A percentile compares a stretch with the other conserved stretches of the same genome.
phyloP scores from a whole-genome alignment of 139 green algal genomes.

The Haematococcus lacustris region DNA sequence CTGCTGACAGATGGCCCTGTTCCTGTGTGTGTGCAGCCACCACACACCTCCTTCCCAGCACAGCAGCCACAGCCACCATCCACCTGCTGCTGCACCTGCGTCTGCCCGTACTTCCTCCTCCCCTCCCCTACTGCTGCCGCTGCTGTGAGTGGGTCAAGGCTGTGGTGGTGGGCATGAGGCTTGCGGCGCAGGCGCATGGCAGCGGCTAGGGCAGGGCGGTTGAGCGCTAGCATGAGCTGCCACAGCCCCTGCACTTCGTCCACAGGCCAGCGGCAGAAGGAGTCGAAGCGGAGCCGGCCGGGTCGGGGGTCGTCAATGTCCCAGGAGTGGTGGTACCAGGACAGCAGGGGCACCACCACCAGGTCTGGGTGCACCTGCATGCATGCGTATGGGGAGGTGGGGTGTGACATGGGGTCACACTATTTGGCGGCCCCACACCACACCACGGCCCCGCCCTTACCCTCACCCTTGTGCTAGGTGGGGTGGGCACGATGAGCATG shows the following conservation, averaged over 20 bases:
- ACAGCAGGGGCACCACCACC: slow-evolving; percentile 1
- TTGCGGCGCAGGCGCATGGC: too few relatives aligned
- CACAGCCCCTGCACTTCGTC: background rate
- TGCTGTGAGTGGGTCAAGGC: too few relatives aligned
- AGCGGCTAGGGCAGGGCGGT: slow-evolving; percentile 1
- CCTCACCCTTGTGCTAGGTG: background rate
- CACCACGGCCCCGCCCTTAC: background rate
- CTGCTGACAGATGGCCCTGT: too few relatives aligned
- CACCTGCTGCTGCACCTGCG: too few relatives aligned
- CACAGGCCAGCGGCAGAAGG: slow-evolving; percentile 1
- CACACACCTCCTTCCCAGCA: too few relatives aligned
- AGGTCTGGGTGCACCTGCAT: background rate
- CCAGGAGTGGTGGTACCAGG: slow-evolving; percentile 2
- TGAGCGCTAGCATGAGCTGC: slow-evolving; percentile 3
- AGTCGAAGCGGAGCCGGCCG: background rate
- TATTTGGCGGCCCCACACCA: background rate
- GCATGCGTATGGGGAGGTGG: background rate
- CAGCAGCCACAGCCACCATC: too few relatives aligned
- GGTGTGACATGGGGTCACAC: background rate
- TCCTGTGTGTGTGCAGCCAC: too few relatives aligned
- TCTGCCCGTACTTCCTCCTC: too few relatives aligned
- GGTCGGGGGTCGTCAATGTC: background rate
- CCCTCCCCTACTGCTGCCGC: too few relatives aligned
- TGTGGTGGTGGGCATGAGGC: too few relatives aligned
- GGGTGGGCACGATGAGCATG: background rate